A percentile compares a stretch with the other conserved stretches of the same genome.
Evolutionary conservation across 805 yeast species (phyloP).

Genomic region (Blastobotrys americana): DNA sequence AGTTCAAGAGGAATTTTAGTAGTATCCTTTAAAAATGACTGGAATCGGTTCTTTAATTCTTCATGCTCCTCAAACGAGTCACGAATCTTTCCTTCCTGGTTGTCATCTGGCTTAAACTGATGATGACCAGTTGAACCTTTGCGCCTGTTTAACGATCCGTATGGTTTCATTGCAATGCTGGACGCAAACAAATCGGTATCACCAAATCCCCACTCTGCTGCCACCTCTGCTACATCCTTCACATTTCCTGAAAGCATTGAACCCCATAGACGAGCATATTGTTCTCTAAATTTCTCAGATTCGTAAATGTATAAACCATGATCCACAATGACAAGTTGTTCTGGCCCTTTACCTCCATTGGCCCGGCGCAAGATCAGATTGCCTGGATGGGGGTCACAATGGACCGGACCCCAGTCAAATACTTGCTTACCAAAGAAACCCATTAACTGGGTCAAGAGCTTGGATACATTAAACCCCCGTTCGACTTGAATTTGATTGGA

Average conservation of each 20-base stretch:
- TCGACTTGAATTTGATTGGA: conserved; percentile 39
- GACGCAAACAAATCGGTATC: conserved; percentile 57
- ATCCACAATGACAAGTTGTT: conserved; percentile 58
- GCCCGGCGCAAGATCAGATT: conserved; percentile 50
- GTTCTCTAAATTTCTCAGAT: conserved; percentile 41
- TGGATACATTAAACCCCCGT: conserved; percentile 33
- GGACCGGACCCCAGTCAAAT: conserved; percentile 60
- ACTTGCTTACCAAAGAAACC: conserved; percentile 50
- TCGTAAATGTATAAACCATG: conserved; percentile 65
- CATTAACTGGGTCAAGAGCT: conserved; percentile 45
- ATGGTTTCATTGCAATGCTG: conserved; percentile 45
- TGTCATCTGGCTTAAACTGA: conserved; percentile 34
- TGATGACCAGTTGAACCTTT: conserved; percentile 13
- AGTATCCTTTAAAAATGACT: conserved; percentile 51
- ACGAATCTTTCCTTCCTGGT: conserved; percentile 29
- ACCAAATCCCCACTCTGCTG: conserved; percentile 61
- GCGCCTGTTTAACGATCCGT: conserved; percentile 22
- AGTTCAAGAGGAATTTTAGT: conserved; percentile 60
- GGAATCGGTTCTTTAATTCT: conserved; percentile 41
- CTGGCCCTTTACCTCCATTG: conserved; percentile 11
- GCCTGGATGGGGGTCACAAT: conserved; percentile 80
- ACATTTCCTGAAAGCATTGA: conserved; percentile 48
- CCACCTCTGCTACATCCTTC: conserved; percentile 42
- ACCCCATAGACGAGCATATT: conserved; percentile 60
- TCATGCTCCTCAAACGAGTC: conserved; percentile 36